Evolutionary conservation across 768 basidiomycete genomes (phyloP).

Genomic region (Russula compacta): DNA sequence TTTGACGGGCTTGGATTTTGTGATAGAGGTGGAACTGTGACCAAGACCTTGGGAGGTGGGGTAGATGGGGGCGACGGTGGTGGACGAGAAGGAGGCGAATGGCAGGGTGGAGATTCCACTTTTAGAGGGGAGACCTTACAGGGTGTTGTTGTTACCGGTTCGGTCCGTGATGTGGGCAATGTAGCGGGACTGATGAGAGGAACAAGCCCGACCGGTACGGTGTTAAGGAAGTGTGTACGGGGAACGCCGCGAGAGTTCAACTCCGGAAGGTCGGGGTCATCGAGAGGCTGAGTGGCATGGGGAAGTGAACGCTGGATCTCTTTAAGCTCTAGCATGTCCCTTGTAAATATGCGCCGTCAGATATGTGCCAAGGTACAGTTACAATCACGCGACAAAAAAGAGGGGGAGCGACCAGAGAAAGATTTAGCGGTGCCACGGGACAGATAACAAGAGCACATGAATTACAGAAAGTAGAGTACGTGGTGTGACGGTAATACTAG

Average conservation of each 20-base stretch:
- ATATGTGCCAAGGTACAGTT: not conserved
- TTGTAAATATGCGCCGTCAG: constrained; percentile 7
- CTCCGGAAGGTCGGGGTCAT: constrained; percentile 15
- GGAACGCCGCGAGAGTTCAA: constrained; percentile 10
- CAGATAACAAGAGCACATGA: not conserved
- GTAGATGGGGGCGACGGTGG: constrained; percentile 15
- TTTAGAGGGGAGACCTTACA: not conserved
- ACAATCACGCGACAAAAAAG: not conserved
- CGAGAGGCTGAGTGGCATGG: constrained; percentile 12
- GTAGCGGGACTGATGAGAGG: constrained; percentile 7
- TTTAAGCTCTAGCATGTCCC: constrained; percentile 21
- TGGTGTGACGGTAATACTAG: not conserved
- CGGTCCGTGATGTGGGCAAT: not conserved
- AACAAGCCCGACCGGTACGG: constrained; percentile 18
- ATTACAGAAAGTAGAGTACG: not conserved
- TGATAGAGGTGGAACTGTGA: not conserved
- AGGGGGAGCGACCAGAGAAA: not conserved
- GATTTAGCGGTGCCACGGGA: not conserved
- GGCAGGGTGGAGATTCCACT: not conserved
- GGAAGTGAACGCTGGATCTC: constrained; percentile 21
- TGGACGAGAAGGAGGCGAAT: not conserved
- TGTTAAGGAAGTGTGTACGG: constrained; percentile 13
- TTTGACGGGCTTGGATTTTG: not conserved
- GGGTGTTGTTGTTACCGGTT: not conserved
- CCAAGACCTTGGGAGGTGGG: not conserved